Percentiles rank a stretch among this genome's conserved stretches.
Evolutionary conservation across 108 stramenopile genomes (phyloP).

Genomic region (Discostella pseudostelligera): DNA sequence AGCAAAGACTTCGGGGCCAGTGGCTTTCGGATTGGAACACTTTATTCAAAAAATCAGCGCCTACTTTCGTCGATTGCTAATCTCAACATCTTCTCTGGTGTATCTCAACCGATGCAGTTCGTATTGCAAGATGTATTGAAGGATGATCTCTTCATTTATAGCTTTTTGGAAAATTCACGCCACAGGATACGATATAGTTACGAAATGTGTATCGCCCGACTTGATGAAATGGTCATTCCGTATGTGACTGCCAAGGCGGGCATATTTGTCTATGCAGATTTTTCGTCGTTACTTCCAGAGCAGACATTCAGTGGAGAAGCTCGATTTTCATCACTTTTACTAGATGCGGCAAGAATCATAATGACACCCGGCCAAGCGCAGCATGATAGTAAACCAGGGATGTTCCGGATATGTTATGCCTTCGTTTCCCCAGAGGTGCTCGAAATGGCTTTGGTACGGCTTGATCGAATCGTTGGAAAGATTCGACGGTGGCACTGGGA

Average conservation of each 20-base stretch:
- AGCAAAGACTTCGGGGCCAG: conserved; percentile 92
- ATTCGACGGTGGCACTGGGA: conserved; percentile 70
- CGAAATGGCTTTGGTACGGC: conserved; percentile 76
- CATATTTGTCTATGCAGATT: conserved; percentile 87
- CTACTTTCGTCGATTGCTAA: conserved; percentile 63
- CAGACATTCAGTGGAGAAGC: conserved; percentile 74
- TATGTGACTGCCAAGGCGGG: conserved; percentile 75
- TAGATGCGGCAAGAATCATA: conserved; percentile 69
- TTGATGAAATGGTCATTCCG: conserved; percentile 84
- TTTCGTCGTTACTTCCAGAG: conserved; percentile 74
- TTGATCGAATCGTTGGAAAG: conserved; percentile 70
- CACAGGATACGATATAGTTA: conserved; percentile 56
- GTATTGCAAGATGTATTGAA: conserved; percentile 70
- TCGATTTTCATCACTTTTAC: conserved; percentile 56
- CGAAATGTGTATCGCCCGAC: conserved; percentile 54
- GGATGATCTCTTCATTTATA: conserved; percentile 79
- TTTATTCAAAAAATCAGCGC: conserved; percentile 81
- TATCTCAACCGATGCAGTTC: conserved; percentile 83
- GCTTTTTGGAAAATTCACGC: conserved; percentile 63
- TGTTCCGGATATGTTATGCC: conserved; percentile 89
- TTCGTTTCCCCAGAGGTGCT: conserved; percentile 72
- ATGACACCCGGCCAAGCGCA: conserved; percentile 84
- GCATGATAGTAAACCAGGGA: conserved; percentile 72
- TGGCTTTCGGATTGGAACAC: conserved; percentile 82
- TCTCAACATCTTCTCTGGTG: conserved; percentile 72